These are phyloP conservation scores for Myxozyma sirexii DNA, from an alignment of 805 yeast species.

Conservation along the genomic window DNA sequence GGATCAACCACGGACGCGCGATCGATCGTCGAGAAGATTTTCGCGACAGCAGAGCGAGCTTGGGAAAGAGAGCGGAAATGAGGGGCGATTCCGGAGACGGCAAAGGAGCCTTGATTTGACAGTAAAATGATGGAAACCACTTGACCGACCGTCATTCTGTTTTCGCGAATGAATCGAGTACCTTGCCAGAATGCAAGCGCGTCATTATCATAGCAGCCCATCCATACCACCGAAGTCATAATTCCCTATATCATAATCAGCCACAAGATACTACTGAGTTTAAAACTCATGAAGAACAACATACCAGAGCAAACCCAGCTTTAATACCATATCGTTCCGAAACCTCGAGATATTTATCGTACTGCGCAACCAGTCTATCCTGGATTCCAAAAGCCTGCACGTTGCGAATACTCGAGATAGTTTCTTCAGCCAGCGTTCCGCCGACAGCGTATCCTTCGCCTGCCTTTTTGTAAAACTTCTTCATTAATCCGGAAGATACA, in stretches of 20 bases:
- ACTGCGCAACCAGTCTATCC: slow-evolving; percentile 40
- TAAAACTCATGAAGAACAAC: not conserved
- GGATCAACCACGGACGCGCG: slow-evolving; percentile 46
- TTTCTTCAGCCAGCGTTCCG: slow-evolving; percentile 48
- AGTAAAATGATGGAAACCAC: slow-evolving; percentile 38
- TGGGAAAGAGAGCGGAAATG: slow-evolving; percentile 42
- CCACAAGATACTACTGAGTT: not conserved
- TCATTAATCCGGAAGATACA: slow-evolving; percentile 39
- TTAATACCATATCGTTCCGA: slow-evolving; percentile 19
- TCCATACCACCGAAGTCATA: slow-evolving; percentile 34
- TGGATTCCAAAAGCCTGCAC: slow-evolving; percentile 50
- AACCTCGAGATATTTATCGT: slow-evolving; percentile 23
- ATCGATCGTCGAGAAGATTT: slow-evolving; percentile 47
- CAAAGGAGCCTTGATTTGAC: slow-evolving; percentile 48
- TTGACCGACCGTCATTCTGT: slow-evolving; percentile 27
- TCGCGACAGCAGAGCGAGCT: slow-evolving; percentile 46
- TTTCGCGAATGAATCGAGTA: slow-evolving; percentile 30
- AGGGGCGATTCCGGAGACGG: slow-evolving; percentile 47
- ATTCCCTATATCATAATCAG: slow-evolving; percentile 4
- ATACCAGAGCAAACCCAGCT: slow-evolving; percentile 19
- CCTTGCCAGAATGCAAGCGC: slow-evolving; percentile 41
- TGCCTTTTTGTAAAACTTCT: slow-evolving; percentile 14
- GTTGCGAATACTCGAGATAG: slow-evolving; percentile 45
- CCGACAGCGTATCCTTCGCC: slow-evolving; percentile 25
- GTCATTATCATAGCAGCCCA: slow-evolving; percentile 32